These are phyloP conservation scores for Inga leiocalycina DNA, from an alignment of 306 rosid species.

Conservation along the genomic window DNA sequence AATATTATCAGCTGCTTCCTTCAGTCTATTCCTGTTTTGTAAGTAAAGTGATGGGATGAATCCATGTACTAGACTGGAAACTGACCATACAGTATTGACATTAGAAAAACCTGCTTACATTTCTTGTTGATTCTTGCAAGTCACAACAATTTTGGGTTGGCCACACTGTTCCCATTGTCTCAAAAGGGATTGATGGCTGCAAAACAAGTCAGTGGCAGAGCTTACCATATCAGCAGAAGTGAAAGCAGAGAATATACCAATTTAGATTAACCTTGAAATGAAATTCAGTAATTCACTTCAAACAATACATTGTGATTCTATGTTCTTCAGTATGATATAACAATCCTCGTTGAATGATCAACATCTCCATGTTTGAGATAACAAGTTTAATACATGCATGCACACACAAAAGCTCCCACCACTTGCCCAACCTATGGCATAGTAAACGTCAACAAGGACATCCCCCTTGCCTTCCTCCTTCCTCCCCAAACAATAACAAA, in stretches of 20 bases:
- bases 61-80: constrained; percentile 20
- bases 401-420: background rate
- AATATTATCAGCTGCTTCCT: constrained; percentile 71
- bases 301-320: constrained; percentile 8
- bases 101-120: constrained; percentile 60
- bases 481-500: background rate
- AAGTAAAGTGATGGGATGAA: constrained; percentile 21
- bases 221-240: background rate
- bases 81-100: constrained; percentile 28
- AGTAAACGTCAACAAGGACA: background rate
- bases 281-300: background rate
- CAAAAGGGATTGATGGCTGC: constrained; percentile 72
- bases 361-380: constrained; percentile 8
- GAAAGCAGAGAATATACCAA: background rate
- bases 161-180: constrained; percentile 89
- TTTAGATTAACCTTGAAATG: constrained; percentile 1
- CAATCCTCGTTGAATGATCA: background rate
- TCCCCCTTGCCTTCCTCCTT: background rate
- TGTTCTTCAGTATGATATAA: constrained; percentile 9
- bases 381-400: background rate
- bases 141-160: constrained; percentile 87
- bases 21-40: constrained; percentile 78
- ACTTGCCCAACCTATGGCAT: background rate
- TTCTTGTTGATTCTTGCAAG: constrained; percentile 89
- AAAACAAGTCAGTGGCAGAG: constrained; percentile 14